A percentile compares a stretch with the other conserved stretches of the same genome.
Evolutionary conservation across 768 basidiomycete species (phyloP).

Genomic region (Leccinum longicurvipes): DNA sequence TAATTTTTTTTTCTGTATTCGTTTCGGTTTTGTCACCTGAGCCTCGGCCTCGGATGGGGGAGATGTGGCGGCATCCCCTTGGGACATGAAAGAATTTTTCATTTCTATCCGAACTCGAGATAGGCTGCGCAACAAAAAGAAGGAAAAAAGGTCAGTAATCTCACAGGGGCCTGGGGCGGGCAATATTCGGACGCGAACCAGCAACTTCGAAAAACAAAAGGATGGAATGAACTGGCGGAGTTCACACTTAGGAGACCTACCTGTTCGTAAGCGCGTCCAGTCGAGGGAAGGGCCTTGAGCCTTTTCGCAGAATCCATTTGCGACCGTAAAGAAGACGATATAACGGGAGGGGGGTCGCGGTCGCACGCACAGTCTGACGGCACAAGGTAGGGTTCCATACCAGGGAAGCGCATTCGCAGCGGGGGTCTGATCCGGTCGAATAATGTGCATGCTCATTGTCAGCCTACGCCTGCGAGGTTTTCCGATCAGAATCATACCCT

Average conservation of each 20-base stretch:
- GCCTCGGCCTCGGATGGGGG: neutral
- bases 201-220: neutral
- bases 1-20: neutral
- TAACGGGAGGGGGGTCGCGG: neutral
- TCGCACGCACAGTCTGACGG: conserved; percentile 2
- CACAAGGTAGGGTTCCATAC: neutral
- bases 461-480: neutral
- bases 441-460: neutral
- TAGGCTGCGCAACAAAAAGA: neutral
- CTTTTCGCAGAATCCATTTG: neutral
- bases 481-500: neutral
- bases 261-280: neutral
- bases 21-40: neutral
- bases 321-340: neutral
- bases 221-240: neutral
- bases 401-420: neutral
- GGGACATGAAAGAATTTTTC: neutral
- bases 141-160: conserved; percentile 11
- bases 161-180: conserved; percentile 3
- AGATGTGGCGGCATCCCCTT: neutral
- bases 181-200: neutral
- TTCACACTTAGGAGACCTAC: neutral
- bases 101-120: neutral
- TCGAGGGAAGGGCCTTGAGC: neutral
- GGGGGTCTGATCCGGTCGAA: neutral